Conservation (phyloP, 1,284 basidiomycete genomes). For the Ustilago crameri region DNA sequence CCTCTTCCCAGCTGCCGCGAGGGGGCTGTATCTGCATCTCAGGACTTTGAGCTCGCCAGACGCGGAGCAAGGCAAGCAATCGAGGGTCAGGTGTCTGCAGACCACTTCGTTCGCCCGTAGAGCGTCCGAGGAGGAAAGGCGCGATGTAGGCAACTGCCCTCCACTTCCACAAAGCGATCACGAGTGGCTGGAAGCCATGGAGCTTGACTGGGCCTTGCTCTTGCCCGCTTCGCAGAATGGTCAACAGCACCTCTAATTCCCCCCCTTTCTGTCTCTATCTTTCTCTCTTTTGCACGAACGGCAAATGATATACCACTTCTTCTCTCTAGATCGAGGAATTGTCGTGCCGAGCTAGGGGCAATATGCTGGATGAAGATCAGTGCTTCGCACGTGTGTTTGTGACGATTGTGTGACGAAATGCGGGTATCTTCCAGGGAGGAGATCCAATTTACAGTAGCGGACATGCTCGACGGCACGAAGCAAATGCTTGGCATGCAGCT, state of each 20-base stretch:
- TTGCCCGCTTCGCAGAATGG: background rate
- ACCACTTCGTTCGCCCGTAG: slow-evolving; percentile 30
- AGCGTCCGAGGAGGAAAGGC: slow-evolving; percentile 17
- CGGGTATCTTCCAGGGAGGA: too few relatives aligned
- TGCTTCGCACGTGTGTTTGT: background rate
- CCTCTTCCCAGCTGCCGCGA: slow-evolving; percentile 79
- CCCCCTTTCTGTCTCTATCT: slow-evolving; percentile 1
- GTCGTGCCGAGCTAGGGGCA: too few relatives aligned
- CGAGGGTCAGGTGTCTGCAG: slow-evolving; percentile 38
- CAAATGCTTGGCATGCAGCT: slow-evolving; percentile 1
- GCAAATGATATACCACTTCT: background rate
- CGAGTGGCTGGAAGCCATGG: slow-evolving; percentile 49
- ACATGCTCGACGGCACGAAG: background rate
- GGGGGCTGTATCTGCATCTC: slow-evolving; percentile 79
- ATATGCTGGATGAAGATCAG: background rate
- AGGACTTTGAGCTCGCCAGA: slow-evolving; percentile 73
- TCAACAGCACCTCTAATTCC: slow-evolving; percentile 10
- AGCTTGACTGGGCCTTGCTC: slow-evolving; percentile 42
- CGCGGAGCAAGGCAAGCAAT: slow-evolving; percentile 11
- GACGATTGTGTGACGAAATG: too few relatives aligned
- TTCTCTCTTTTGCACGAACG: background rate
- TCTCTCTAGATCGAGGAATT: background rate
- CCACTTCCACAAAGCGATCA: slow-evolving; percentile 31
- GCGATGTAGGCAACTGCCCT: slow-evolving; percentile 40
- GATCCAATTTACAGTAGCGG: too few relatives aligned